Conservation (phyloP, 257 asterid species). For the Capsicum rhomboideum region DNA sequence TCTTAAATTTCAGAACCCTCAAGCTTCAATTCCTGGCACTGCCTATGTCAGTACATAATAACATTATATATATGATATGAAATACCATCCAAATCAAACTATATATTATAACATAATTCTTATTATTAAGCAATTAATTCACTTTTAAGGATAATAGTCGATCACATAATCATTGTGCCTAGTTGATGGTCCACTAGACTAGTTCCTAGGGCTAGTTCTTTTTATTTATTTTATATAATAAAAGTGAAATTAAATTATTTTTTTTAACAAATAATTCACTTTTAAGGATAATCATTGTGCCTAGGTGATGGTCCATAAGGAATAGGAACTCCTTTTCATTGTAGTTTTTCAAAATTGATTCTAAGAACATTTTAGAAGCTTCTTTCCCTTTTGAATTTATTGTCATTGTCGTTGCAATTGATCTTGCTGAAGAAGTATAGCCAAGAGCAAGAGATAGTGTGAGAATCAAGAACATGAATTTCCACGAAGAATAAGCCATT, state of each 20-base stretch:
- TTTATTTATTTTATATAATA: no score
- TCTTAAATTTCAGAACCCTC: no score
- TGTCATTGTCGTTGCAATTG: not conserved
- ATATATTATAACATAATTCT: not conserved
- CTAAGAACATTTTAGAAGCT: not conserved
- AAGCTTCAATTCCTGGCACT: no score
- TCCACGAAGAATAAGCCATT: not conserved
- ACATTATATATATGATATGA: not conserved
- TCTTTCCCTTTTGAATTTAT: not conserved
- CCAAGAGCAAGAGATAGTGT: not conserved
- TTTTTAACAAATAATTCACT: no score
- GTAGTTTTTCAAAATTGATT: not conserved
- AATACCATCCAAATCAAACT: not conserved
- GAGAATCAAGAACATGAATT: not conserved
- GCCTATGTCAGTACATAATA: not conserved
- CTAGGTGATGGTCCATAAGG: no score
- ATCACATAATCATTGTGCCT: constrained; percentile 21
- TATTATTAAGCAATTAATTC: not conserved
- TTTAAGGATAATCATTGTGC: no score
- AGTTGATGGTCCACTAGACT: constrained; percentile 38
- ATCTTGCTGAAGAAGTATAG: not conserved
- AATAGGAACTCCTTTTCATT: no score
- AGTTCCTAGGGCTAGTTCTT: no score
- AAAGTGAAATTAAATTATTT: no score
- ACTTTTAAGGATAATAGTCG: not conserved